Evolutionary conservation across 2,329 filamentous ascomycete genomes (phyloP).

Genomic region (Cladosporium oxysporum): DNA sequence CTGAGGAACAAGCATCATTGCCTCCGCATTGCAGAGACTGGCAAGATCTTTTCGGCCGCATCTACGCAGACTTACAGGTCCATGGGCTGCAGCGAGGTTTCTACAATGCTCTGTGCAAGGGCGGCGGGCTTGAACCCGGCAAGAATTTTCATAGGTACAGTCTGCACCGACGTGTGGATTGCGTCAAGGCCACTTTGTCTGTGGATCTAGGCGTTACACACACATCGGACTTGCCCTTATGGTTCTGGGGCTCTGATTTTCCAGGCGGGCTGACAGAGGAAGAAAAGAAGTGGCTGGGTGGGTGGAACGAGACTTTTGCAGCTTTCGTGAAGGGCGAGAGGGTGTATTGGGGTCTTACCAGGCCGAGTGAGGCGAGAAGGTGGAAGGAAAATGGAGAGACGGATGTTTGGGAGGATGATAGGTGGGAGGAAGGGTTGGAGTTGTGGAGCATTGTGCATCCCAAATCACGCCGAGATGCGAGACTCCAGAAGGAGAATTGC

Average conservation of each 20-base stretch:
- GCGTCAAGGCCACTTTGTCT: constrained; percentile 46
- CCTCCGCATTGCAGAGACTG: constrained; percentile 45
- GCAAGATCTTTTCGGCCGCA: constrained; percentile 54
- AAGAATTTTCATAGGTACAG: constrained; percentile 54
- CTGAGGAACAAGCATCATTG: background rate
- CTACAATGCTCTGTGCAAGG: constrained; percentile 45
- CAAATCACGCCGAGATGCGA: too few species aligned
- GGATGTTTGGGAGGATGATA: constrained; percentile 48
- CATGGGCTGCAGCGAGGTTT: constrained; percentile 58
- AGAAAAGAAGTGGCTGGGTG: constrained; percentile 48
- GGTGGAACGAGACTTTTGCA: constrained; percentile 42
- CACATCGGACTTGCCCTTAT: constrained; percentile 54
- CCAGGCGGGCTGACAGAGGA: constrained; percentile 39
- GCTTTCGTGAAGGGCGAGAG: constrained; percentile 45
- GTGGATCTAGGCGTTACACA: constrained; percentile 57
- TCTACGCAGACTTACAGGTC: constrained; percentile 60
- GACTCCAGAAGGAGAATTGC: too few species aligned
- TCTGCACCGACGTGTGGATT: constrained; percentile 55
- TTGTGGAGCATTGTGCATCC: constrained; percentile 43
- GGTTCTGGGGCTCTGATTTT: constrained; percentile 56
- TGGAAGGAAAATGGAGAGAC: constrained; percentile 50
- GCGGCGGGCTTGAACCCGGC: constrained; percentile 42
- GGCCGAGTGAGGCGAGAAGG: constrained; percentile 44
- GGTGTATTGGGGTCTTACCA: constrained; percentile 42
- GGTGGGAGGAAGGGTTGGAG: constrained; percentile 49